These are phyloP conservation scores for Termitomyces sp. DNA, from an alignment of 768 basidiomycete species.

Conservation along the genomic window DNA sequence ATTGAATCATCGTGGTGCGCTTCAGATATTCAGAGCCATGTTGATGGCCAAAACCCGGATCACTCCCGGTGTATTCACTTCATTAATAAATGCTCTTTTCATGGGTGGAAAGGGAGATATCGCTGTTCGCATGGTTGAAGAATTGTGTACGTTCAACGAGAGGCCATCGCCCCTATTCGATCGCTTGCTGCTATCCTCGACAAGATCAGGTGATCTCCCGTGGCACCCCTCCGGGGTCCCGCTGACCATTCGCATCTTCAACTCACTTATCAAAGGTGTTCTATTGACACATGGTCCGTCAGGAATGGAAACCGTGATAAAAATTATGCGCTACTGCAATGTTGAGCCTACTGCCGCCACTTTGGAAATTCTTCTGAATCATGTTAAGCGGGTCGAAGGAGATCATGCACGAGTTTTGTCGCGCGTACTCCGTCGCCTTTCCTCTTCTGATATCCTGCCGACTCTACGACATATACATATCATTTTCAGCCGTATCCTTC, in stretches of 20 bases:
- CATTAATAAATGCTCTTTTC: conserved; percentile 55
- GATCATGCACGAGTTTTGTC: conserved; percentile 41
- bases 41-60: conserved; percentile 32
- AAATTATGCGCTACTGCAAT: conserved; percentile 46
- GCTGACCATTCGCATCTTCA: conserved; percentile 48
- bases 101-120: conserved; percentile 35
- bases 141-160: conserved; percentile 32
- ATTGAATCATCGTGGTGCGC: conserved; percentile 37
- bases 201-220: conserved; percentile 17
- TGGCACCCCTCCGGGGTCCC: conserved; percentile 23
- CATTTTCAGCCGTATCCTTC: conserved; percentile 46
- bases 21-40: conserved; percentile 45
- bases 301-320: conserved; percentile 39
- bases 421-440: conserved; percentile 39
- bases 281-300: conserved; percentile 43
- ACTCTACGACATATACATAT: conserved; percentile 55
- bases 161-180: conserved; percentile 23
- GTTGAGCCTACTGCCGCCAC: conserved; percentile 52
- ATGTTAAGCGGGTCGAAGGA: conserved; percentile 39
- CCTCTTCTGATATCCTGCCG: conserved; percentile 32
- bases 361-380: conserved; percentile 45
- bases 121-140: conserved; percentile 48
- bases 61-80: conserved; percentile 40
- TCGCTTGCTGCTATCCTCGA: conserved; percentile 15
- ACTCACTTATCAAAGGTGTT: conserved; percentile 50